phyloP scores from a whole-genome alignment of 441 rosid genomes.

The Cnidoscolus chayamansa region DNA sequence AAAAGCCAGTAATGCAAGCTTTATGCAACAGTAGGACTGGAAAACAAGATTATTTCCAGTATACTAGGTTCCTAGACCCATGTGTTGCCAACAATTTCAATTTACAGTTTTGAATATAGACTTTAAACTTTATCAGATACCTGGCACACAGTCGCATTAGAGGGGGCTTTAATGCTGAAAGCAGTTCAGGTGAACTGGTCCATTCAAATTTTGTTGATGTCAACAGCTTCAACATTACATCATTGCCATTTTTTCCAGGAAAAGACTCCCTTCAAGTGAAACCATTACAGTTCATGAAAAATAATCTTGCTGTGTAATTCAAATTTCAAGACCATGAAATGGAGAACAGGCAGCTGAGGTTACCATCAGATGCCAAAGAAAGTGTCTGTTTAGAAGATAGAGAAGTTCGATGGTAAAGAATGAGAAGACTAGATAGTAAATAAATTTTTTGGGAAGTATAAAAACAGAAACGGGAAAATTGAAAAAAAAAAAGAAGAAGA shows the following conservation, averaged over 20 bases:
- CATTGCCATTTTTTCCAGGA: conserved; percentile 62
- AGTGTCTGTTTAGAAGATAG: too few species aligned
- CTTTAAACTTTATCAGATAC: conserved; percentile 31
- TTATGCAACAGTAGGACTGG: not conserved
- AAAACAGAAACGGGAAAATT: not conserved
- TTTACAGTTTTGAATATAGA: not conserved
- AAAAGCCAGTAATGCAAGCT: conserved; percentile 10
- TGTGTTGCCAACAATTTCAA: conserved; percentile 1
- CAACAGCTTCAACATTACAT: conserved; percentile 58
- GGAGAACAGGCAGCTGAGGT: not conserved
- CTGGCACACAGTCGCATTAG: conserved; percentile 82
- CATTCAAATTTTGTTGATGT: conserved; percentile 48
- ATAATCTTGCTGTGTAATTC: not conserved
- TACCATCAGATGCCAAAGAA: conserved; percentile 10
- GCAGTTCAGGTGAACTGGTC: conserved; percentile 47
- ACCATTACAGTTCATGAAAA: conserved; percentile 16
- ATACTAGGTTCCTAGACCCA: not conserved
- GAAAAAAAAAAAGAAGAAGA: not conserved
- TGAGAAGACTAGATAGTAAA: not conserved
- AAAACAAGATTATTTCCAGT: not conserved
- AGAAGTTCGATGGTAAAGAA: not conserved
- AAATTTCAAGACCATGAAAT: not conserved
- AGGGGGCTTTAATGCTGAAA: conserved; percentile 56
- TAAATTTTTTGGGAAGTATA: not conserved
- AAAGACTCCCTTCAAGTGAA: conserved; percentile 45